These are phyloP conservation scores for Globisporangium radiosum DNA, from an alignment of 352 stramenopile genomes.

Conservation along the genomic window DNA sequence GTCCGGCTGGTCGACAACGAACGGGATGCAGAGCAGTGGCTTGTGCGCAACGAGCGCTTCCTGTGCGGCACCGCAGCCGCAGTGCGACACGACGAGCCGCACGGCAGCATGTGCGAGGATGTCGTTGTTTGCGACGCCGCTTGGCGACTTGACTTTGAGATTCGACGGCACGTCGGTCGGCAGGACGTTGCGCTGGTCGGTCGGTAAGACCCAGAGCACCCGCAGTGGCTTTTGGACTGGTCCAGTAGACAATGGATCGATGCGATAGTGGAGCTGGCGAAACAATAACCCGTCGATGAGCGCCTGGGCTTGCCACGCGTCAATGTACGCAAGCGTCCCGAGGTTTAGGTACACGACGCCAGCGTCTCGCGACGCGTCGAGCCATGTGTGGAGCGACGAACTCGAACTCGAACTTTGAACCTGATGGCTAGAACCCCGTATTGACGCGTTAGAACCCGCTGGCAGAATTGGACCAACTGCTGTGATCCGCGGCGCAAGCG, in stretches of 20 bases:
- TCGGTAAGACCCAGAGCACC: constrained; percentile 72
- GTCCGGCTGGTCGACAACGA: constrained; percentile 82
- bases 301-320: constrained; percentile 69
- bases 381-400: constrained; percentile 32
- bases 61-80: constrained; percentile 79
- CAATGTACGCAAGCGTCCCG: constrained; percentile 74
- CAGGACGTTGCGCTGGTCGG: constrained; percentile 62
- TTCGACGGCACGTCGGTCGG: constrained; percentile 41
- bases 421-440: too few species aligned
- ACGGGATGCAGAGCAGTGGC: constrained; percentile 85
- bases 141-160: constrained; percentile 62
- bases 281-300: constrained; percentile 61
- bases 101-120: constrained; percentile 56
- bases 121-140: constrained; percentile 49
- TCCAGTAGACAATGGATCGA: constrained; percentile 1
- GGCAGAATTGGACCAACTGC: constrained; percentile 72
- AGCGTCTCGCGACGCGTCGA: constrained; percentile 16
- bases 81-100: constrained; percentile 79
- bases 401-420: constrained; percentile 5
- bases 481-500: constrained; percentile 69
- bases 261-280: constrained; percentile 3
- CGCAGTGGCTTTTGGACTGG: constrained; percentile 32
- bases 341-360: constrained; percentile 74
- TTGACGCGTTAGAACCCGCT: too few species aligned
- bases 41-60: constrained; percentile 74